Base-by-base conservation (phyloP, 75 land plant species). In the Sequoiadendron giganteum region DNA sequence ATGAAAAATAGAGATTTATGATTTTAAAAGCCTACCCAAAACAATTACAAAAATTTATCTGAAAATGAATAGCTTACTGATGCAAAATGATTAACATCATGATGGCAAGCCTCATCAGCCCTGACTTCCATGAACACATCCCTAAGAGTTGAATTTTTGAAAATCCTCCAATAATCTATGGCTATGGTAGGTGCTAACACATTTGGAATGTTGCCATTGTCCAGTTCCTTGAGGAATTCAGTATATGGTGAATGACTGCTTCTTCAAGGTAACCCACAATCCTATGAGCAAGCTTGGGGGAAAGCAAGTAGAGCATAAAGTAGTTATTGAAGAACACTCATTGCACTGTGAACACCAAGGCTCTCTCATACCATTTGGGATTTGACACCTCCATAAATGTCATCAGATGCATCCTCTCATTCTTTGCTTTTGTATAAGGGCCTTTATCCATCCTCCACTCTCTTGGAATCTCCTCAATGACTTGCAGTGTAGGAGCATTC, bases 81-180 rank as follows among this genome's bases (percentile, higher is more conserved):
- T 38, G 93, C 93, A 38, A 87, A 93, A 43, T 93, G 93, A 55
- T 93, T 93, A 88, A 93, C 92, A 42, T 93, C 93, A 2, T 90
- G 93, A 76, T 93, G 93, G 55, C 91, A 92, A 83, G 93, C 93
- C 80, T 93, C 93, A 84, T 93, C 93, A 80, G 93, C 93, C 3
- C 93, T 83, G 36, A 92, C 90, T 49, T 85, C 90, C 54, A 85
- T 39, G 32, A 92, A 88, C 34, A 93, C 93, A 77, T 93, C 93
- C 36, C 87, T 82, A 7, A 45, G 48, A 45, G 48, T 45, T 45
- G 48, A 45, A 45, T 45, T 0, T 7, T 45, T 45, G 48, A 90
- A 89, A 10, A 93, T 88, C 87, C 91, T 73, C 93, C 93, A 93
- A 68, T 93, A 93, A 87, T 93, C 92, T 55, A 91, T 86, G 82